Evolutionary conservation across 1,139 yeast species (phyloP).

Genomic region (Scheffersomyces lignicola): DNA sequence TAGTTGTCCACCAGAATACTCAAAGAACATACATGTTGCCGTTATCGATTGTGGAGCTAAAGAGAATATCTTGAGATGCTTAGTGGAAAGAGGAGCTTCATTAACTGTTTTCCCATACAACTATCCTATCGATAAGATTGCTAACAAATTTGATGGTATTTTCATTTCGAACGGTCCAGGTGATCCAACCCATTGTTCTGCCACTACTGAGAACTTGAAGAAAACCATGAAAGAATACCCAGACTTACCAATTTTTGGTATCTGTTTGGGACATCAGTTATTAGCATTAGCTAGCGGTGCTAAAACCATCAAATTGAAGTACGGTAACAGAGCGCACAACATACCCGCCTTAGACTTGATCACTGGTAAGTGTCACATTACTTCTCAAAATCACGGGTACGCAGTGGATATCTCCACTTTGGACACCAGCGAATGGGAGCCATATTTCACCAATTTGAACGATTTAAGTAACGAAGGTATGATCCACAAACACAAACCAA

Average conservation of each 20-base stretch:
- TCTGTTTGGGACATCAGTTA: conserved; percentile 98
- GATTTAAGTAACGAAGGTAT: conserved; percentile 97
- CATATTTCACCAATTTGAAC: conserved; percentile 85
- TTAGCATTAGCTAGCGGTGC: conserved; percentile 97
- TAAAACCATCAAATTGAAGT: conserved; percentile 84
- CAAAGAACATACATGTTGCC: conserved; percentile 74
- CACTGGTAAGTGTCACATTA: conserved; percentile 96
- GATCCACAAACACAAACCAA: conserved; percentile 83
- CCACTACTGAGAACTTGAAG: conserved; percentile 74
- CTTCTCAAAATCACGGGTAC: conserved; percentile 99
- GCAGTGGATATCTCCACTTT: conserved; percentile 87
- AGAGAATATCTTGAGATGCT: conserved; percentile 91
- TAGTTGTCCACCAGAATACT: conserved; percentile 59
- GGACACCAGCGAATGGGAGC: conserved; percentile 71
- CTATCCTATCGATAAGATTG: conserved; percentile 88
- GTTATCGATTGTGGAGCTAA: conserved; percentile 97
- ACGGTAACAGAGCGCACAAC: conserved; percentile 99
- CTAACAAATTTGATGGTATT: conserved; percentile 89
- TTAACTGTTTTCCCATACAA: conserved; percentile 95
- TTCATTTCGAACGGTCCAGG: conserved; percentile 98
- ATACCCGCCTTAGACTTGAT: conserved; percentile 95
- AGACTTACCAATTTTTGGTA: conserved; percentile 91
- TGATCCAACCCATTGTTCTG: conserved; percentile 90
- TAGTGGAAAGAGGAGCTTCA: conserved; percentile 93
- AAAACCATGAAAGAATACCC: conserved; percentile 62